Percentiles rank a stretch among this genome's conserved stretches.
phyloP scores from a whole-genome alignment of 495 filamentous ascomycete species.

The Corynascus novoguineensis region DNA sequence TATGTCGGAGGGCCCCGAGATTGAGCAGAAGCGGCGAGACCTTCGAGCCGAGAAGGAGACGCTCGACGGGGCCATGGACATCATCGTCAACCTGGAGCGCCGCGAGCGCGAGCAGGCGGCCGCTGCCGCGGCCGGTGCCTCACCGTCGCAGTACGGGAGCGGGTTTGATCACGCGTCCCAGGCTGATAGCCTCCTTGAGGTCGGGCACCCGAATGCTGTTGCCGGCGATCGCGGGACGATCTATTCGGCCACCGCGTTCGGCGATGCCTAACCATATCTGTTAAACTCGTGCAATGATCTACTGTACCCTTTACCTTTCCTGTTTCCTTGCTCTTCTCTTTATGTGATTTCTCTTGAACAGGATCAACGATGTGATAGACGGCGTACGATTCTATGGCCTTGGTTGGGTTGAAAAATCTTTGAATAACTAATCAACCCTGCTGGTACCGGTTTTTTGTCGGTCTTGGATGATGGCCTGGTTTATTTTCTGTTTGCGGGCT shows the following conservation, averaged over 20 bases:
- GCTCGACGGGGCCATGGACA: constrained; percentile 37
- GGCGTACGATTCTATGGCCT: background rate
- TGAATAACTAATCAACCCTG: background rate
- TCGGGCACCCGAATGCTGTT: background rate
- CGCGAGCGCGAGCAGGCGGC: constrained; percentile 9
- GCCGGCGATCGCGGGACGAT: background rate
- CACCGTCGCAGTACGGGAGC: background rate
- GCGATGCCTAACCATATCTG: constrained; percentile 18
- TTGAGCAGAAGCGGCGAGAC: constrained; percentile 28
- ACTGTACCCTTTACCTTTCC: too few relatives aligned
- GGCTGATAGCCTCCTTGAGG: background rate
- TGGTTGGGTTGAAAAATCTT: background rate
- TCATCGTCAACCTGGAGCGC: constrained; percentile 34
- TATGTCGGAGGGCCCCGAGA: constrained; percentile 44
- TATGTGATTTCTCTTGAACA: background rate
- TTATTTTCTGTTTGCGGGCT: background rate
- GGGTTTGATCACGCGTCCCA: constrained; percentile 8
- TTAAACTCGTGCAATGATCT: too few relatives aligned
- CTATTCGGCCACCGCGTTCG: constrained; percentile 12
- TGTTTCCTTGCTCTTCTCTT: background rate
- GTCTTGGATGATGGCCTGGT: background rate
- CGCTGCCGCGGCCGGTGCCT: background rate
- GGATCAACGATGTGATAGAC: background rate
- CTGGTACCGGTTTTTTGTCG: background rate
- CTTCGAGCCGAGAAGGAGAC: constrained; percentile 37